phyloP scores from a whole-genome alignment of 768 basidiomycete genomes.

The Piloderma croceum region DNA sequence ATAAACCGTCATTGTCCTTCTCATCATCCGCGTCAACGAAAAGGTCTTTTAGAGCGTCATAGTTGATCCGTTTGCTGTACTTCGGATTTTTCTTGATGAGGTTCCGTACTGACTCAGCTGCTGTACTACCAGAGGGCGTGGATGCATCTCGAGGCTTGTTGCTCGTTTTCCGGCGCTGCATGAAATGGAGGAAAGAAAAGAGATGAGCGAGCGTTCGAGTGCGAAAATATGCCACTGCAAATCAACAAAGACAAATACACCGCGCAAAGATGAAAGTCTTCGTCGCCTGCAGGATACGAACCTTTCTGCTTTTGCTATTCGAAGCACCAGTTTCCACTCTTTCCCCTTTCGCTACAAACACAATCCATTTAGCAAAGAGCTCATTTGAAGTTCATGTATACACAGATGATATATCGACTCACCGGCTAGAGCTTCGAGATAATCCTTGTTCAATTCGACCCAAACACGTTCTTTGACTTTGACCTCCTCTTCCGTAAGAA shows the following conservation, averaged over 20 bases:
- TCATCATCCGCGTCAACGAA: conserved; percentile 48
- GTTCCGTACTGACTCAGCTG: conserved; percentile 72
- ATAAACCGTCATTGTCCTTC: conserved; percentile 45
- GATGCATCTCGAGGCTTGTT: conserved; percentile 70
- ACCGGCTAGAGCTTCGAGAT: conserved; percentile 85
- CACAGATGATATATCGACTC: conserved; percentile 27
- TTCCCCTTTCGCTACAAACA: conserved; percentile 62
- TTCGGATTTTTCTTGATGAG: conserved; percentile 80
- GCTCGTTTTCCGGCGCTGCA: conserved; percentile 62
- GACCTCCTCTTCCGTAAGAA: conserved; percentile 75
- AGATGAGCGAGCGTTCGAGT: conserved; percentile 3
- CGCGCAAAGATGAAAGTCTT: conserved; percentile 24
- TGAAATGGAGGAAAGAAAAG: conserved; percentile 7
- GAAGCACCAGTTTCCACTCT: conserved; percentile 36
- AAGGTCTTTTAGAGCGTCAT: conserved; percentile 78
- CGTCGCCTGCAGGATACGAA: conserved; percentile 47
- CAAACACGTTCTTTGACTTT: conserved; percentile 85
- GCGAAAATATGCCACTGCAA: conserved; percentile 2
- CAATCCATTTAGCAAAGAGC: conserved; percentile 45
- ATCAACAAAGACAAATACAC: conserved; percentile 13
- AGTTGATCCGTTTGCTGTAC: conserved; percentile 92
- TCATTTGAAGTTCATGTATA: too few species aligned
- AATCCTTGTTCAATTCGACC: conserved; percentile 91
- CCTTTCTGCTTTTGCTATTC: conserved; percentile 66
- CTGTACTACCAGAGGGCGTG: conserved; percentile 61